Base-by-base conservation (phyloP, 1,284 basidiomycete species). In the Clitocybe nebularis region DNA sequence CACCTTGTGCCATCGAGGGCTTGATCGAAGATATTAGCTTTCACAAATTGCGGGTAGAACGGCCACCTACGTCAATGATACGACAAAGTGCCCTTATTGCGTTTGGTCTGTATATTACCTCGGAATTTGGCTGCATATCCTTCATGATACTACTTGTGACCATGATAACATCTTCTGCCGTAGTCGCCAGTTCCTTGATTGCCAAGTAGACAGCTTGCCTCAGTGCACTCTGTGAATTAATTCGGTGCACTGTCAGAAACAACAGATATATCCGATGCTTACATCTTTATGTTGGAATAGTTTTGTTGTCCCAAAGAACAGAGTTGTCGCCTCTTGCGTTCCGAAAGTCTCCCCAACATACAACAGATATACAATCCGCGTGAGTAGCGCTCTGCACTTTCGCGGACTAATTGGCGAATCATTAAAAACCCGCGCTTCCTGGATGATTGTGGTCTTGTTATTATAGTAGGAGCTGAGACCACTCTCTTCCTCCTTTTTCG, bases 61-160 rank as follows among this genome's bases (percentile, higher is more conserved):
- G 36, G 49, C 10, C 35, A 75, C 92, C 61, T 65, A 95, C 93
- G 64, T 99, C 96, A 56, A 98, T 96, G 62, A 99, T 95, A 46
- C 93, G 79, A 66, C 93, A 94, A 11, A 99, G 76, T 3, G 95
- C 93, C 55, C 96, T 84, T 54, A 99, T 99, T 22, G 96, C 90
- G 64, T 99, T 99, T 28, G 96, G 92, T 46, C 96, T 79, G 69
- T 99, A 99, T 53, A 99, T 93, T 59, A 98, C 95, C 64, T 99
- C 96, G 39, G 93, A 88, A 63, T 98, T 98, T 39, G 94, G 90
- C 62, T 99, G 95, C 92, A 99, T 99, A 62, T 99, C 95, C 75
- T 99, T 99, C 94, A 98, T 98, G 67, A 99, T 99, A 60, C 93
- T 97, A 60, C 90, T 93, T 4, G 96, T 99, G 55, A 98, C 94